Base-by-base conservation (phyloP, 2,329 filamentous ascomycete genomes). In the Aschersonia sp. region DNA sequence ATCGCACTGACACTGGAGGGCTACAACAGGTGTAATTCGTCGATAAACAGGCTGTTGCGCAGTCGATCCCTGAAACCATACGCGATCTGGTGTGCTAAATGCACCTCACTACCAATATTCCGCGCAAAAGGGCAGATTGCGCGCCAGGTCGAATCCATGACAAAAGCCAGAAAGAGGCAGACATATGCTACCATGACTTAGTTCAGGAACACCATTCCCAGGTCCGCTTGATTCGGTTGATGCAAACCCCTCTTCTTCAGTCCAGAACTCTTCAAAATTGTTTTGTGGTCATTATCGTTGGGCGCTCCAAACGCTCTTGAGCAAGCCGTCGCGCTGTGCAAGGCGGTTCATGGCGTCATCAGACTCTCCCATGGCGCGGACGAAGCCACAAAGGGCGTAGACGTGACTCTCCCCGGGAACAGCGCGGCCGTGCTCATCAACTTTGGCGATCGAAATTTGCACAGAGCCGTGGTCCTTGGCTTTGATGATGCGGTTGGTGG, bases 401-500 rank as follows among this genome's bases (percentile, higher is more conserved):
- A 87, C 83, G 74, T 96, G 85, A 83, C 89, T 94, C 78, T 96
- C 92, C 73, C 91, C 89, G 60, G 87, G 88, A 75, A 82, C 65
- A 59, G 89, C 89, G 64, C 89, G 87, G 70, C 92, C 92, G 77
- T 89, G 94, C 84, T 98, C 92, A 73, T 97, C 91, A 63, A 98
- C 92, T 79, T 96, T 97, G 72, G 84, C 91, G 68, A 98, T 78
- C 63, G 84, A 87, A 73, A 98, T 88, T 75, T 98, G 92, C 63
- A 97, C 92, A 55, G 87, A 94, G 64, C 88, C 91, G 81, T 98
- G 92, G 77, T 98, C 92, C 79, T 97, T 96, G 78, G 92, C 89
- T 80, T 96, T 96, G 84, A 98, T 97, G 80, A 97, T 96, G 76
- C 92, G 88, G 87, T 94, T 94, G 72, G 91, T 95, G 63, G 89